Conservation (phyloP, 2,329 filamentous ascomycete species). For the Epichloe festucae region DNA sequence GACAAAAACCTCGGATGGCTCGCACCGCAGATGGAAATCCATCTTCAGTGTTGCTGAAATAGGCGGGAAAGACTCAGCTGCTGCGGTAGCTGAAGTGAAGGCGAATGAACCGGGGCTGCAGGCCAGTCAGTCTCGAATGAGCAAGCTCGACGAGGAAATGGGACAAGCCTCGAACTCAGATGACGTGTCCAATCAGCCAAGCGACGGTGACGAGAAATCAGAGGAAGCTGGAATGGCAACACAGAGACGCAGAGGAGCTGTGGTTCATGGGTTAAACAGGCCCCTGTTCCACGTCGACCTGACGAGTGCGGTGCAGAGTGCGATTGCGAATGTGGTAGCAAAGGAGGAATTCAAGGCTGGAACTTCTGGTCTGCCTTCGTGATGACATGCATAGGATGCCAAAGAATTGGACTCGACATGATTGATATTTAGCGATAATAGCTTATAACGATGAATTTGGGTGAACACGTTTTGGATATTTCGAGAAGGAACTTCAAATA, state of each 20-base stretch:
- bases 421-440: neutral
- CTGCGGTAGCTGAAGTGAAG: conserved; percentile 50
- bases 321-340: conserved; percentile 63
- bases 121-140: conserved; percentile 3
- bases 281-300: conserved; percentile 92
- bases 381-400: neutral
- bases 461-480: neutral
- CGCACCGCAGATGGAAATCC: conserved; percentile 70
- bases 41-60: conserved; percentile 90
- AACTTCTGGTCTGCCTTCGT: neutral
- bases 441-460: neutral
- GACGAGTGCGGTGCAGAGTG: conserved; percentile 77
- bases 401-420: neutral
- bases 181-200: neutral
- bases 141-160: conserved; percentile 22
- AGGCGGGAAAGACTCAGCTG: conserved; percentile 56
- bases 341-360: conserved; percentile 22
- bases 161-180: conserved; percentile 15
- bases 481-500: no score
- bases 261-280: conserved; percentile 75
- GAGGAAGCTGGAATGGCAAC: conserved; percentile 9
- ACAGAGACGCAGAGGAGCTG: conserved; percentile 38
- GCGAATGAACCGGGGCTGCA: conserved; percentile 34
- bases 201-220: conserved; percentile 29
- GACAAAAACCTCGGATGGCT: conserved; percentile 30